phyloP scores from a whole-genome alignment of 1,284 basidiomycete species.

The Marasmius oreades region DNA sequence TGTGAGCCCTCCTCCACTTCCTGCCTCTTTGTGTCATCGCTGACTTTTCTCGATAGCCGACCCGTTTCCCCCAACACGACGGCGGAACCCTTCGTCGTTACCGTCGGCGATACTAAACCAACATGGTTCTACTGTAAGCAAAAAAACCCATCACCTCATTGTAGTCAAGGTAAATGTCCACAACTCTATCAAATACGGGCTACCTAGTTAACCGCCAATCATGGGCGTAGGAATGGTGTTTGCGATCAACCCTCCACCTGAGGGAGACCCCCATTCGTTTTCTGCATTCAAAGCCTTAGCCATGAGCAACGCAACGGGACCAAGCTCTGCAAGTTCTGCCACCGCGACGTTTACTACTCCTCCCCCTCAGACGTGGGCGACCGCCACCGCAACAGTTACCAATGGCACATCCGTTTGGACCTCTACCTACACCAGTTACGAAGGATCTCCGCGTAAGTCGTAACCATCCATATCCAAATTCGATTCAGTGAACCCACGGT shows the following conservation, averaged over 20 bases:
- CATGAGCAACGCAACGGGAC: conserved; percentile 30
- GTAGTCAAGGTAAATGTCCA: conserved; percentile 18
- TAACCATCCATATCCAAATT: background rate
- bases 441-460: conserved; percentile 31
- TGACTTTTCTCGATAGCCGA: background rate
- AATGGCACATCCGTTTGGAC: conserved; percentile 28
- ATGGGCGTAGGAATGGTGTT: conserved; percentile 49
- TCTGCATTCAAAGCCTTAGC: conserved; percentile 39
- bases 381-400: conserved; percentile 35
- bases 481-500: too few species aligned
- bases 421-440: conserved; percentile 37
- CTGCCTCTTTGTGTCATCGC: background rate
- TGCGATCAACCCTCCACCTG: conserved; percentile 44
- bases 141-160: conserved; percentile 12
- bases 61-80: background rate
- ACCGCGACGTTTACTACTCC: conserved; percentile 28
- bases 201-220: background rate
- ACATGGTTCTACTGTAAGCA: conserved; percentile 41
- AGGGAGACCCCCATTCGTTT: conserved; percentile 40
- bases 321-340: conserved; percentile 14
- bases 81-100: conserved; percentile 11
- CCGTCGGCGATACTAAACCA: conserved; percentile 29
- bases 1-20: conserved; percentile 14
- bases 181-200: conserved; percentile 17
- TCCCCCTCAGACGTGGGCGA: conserved; percentile 30